These are phyloP conservation scores for Marchantia paleacea DNA, from an alignment of 225 moss, liverwort and hornwort genomes.

Conservation along the genomic window DNA sequence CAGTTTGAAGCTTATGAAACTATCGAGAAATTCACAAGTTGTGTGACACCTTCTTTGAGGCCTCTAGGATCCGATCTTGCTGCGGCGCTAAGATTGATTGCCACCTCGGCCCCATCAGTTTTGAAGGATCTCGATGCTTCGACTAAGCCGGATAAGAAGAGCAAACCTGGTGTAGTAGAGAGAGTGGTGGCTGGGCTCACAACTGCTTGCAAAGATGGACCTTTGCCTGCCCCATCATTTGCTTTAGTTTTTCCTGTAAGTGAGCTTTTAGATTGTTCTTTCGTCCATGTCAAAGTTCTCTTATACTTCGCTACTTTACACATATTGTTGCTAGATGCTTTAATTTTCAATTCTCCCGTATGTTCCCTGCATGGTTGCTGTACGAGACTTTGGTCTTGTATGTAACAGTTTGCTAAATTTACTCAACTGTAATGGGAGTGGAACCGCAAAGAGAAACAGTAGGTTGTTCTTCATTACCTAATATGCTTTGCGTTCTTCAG, in stretches of 20 bases:
- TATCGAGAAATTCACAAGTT: conserved; percentile 72
- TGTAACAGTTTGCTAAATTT: too few relatives aligned
- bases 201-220: conserved; percentile 84
- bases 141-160: conserved; percentile 28
- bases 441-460: too few relatives aligned
- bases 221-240: conserved; percentile 89
- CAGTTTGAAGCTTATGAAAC: conserved; percentile 69
- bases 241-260: conserved; percentile 83
- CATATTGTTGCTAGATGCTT: too few relatives aligned
- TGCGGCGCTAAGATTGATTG: conserved; percentile 75
- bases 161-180: conserved; percentile 70
- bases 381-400: too few relatives aligned
- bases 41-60: conserved; percentile 73
- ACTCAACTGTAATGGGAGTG: too few relatives aligned
- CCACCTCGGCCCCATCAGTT: conserved; percentile 48
- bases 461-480: too few relatives aligned
- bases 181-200: conserved; percentile 80
- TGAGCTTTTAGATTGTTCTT: neutral
- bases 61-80: conserved; percentile 87
- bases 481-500: conserved; percentile 30
- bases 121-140: conserved; percentile 57
- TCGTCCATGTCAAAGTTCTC: neutral
- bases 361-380: too few relatives aligned
- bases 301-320: neutral
- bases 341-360: too few relatives aligned